These are phyloP conservation scores for Trichoderma afroharzianum DNA, from an alignment of 2,329 filamentous ascomycete genomes.

Conservation along the genomic window DNA sequence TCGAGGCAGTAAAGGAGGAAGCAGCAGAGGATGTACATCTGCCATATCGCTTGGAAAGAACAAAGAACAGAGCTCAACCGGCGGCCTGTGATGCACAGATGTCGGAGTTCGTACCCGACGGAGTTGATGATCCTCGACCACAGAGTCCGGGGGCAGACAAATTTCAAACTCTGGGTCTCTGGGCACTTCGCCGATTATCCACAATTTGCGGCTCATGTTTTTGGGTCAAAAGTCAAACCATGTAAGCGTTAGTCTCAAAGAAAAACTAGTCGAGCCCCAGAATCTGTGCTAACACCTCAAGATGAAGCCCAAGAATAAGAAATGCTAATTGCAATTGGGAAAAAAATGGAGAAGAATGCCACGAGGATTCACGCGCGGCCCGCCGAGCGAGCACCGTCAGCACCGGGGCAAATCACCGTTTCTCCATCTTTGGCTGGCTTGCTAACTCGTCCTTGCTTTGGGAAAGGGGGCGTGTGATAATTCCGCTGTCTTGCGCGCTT, in stretches of 20 bases:
- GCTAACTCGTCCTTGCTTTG: background rate
- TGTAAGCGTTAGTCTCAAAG: background rate
- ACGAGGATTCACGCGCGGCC: constrained; percentile 15
- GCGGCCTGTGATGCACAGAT: background rate
- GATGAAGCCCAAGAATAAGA: background rate
- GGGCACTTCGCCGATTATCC: background rate
- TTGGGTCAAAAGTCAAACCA: background rate
- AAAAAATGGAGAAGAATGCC: constrained; percentile 7
- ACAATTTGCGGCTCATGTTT: background rate
- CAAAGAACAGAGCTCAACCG: background rate
- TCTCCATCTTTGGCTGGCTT: constrained; percentile 6
- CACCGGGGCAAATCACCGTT: constrained; percentile 9
- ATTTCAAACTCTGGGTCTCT: background rate
- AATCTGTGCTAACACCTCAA: background rate
- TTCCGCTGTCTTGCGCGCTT: background rate
- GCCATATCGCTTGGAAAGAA: background rate
- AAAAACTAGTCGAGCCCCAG: background rate
- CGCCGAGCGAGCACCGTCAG: constrained; percentile 10
- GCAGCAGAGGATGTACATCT: background rate
- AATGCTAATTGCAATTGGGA: background rate
- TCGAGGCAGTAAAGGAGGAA: background rate
- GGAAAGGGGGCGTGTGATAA: background rate
- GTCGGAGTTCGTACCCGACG: background rate
- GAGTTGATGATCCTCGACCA: background rate
- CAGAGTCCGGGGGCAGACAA: background rate